phyloP scores from a whole-genome alignment of 2,329 filamentous ascomycete species.

The Gyromitra esculenta region DNA sequence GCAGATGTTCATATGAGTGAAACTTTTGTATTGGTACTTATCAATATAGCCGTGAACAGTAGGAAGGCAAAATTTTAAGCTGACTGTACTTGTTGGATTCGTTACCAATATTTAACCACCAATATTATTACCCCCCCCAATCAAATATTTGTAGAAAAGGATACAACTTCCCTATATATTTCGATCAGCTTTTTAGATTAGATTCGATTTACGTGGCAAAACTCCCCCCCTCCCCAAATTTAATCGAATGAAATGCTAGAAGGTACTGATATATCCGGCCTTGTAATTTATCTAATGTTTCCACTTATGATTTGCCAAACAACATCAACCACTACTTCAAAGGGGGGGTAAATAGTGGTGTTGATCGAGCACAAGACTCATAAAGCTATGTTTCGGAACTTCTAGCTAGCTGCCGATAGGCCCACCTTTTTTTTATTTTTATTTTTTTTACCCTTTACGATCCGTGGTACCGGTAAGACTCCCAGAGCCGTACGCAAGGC shows the following conservation, averaged over 20 bases:
- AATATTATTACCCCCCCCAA: neutral
- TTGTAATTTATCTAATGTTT: neutral
- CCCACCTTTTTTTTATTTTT: neutral
- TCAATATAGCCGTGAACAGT: neutral
- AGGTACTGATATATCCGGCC: neutral
- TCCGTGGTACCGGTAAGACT: slow-evolving; percentile 7
- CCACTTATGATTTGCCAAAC: neutral
- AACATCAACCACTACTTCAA: neutral
- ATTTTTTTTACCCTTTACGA: neutral
- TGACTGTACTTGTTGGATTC: neutral
- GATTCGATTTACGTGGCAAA: neutral
- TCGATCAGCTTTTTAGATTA: neutral
- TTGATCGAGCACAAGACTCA: neutral
- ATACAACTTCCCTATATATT: neutral
- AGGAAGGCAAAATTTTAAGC: neutral
- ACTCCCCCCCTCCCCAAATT: neutral
- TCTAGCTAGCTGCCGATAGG: neutral
- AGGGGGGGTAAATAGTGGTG: neutral
- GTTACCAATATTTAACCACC: neutral
- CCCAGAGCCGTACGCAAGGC: slow-evolving; percentile 11
- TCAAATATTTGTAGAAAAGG: neutral
- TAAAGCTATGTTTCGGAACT: neutral
- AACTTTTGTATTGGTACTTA: neutral
- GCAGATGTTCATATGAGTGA: neutral
- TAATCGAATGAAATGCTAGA: neutral